Percentiles rank a stretch among this genome's conserved stretches.
Evolutionary conservation across 257 asterid species (phyloP).

Genomic region (Rauvolfia tetraphylla): DNA sequence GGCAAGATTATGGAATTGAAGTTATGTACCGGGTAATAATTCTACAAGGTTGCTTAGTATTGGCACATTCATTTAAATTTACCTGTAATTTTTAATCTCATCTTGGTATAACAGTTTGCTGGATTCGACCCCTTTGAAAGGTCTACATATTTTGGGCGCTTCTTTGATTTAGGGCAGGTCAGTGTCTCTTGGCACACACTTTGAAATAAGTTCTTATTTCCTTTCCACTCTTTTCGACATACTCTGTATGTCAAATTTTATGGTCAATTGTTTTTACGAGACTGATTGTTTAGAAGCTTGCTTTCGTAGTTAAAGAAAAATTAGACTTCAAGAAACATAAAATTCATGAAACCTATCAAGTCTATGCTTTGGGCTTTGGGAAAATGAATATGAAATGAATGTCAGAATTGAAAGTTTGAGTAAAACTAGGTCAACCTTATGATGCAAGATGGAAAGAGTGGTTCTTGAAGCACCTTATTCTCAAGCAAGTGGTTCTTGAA

Average conservation of each 20-base stretch:
- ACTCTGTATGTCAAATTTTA: not conserved
- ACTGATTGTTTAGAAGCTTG: not conserved
- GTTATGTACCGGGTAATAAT: conserved; percentile 81
- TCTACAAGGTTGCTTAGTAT: not conserved
- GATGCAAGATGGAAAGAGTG: not conserved
- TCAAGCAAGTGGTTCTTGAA: conserved; percentile 12
- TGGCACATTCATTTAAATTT: not conserved
- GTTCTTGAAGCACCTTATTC: not conserved
- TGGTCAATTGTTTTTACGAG: not conserved
- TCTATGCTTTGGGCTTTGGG: not conserved
- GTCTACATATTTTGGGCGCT: conserved; percentile 92
- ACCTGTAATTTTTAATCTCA: conserved; percentile 1
- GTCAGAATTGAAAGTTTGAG: not conserved
- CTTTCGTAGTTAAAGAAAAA: not conserved
- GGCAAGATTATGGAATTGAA: conserved; percentile 88
- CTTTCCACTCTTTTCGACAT: not conserved
- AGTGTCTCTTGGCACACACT: conserved; percentile 18
- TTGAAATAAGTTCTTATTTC: not conserved
- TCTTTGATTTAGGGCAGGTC: conserved; percentile 95
- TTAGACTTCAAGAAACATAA: too few species aligned
- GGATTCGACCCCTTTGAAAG: conserved; percentile 97
- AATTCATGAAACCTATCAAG: too few species aligned
- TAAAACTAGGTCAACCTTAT: not conserved
- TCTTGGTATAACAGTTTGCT: conserved; percentile 56
- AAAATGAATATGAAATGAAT: not conserved